Evolutionary conservation across 1,284 basidiomycete genomes (phyloP).

Genomic region (Moniliophthora roreri): DNA sequence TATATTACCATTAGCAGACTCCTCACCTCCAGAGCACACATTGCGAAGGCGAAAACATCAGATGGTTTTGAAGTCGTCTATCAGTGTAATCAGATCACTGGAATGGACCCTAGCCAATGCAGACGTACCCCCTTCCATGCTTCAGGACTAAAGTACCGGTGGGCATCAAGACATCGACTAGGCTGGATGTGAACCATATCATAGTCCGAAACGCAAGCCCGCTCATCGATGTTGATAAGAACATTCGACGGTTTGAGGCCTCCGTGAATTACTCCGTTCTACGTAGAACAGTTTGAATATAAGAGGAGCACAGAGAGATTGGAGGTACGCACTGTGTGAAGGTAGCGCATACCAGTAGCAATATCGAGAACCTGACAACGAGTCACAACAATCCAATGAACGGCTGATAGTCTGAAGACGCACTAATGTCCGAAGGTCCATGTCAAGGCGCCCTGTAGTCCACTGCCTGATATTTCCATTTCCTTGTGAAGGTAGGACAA

Average conservation of each 20-base stretch:
- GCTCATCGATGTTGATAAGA: slow-evolving; percentile 18
- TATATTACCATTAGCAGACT: not conserved
- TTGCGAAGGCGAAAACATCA: slow-evolving; percentile 27
- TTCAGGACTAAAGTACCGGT: slow-evolving; percentile 28
- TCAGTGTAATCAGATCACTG: not conserved
- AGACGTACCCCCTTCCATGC: slow-evolving; percentile 28
- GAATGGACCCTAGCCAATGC: not conserved
- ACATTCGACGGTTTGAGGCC: slow-evolving; percentile 24
- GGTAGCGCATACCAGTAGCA: slow-evolving; percentile 24
- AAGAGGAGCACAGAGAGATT: not conserved
- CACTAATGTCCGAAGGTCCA: slow-evolving; percentile 21
- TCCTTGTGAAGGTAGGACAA: slow-evolving; percentile 19
- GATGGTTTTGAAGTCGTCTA: slow-evolving; percentile 24
- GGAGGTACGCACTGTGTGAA: slow-evolving; percentile 20
- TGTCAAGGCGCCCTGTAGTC: slow-evolving; percentile 15
- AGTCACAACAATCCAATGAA: not conserved
- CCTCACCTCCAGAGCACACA: slow-evolving; percentile 25
- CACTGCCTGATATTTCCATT: slow-evolving; percentile 22
- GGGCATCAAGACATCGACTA: slow-evolving; percentile 17
- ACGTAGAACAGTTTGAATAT: not conserved
- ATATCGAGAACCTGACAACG: slow-evolving; percentile 20
- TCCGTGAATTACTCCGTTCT: slow-evolving; percentile 22
- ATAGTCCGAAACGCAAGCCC: slow-evolving; percentile 23
- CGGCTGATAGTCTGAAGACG: not conserved
- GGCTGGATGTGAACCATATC: slow-evolving; percentile 23